Evolutionary conservation across 495 filamentous ascomycete species (phyloP).

Genomic region (Penicillium flavigenum): DNA sequence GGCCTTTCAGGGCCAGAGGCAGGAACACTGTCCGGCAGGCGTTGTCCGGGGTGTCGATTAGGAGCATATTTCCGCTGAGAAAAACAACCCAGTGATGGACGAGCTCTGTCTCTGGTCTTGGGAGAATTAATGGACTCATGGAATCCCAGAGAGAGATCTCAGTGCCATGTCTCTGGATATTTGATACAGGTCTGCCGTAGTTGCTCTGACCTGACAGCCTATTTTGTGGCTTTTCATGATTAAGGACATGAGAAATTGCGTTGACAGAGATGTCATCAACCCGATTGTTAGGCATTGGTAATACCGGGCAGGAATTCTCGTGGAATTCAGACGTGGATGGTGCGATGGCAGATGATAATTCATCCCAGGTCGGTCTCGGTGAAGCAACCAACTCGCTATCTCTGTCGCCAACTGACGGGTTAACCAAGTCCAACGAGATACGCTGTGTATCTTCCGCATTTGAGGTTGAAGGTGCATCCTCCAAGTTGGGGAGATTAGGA

Average conservation of each 20-base stretch:
- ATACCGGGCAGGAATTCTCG: background rate
- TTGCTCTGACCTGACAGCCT: background rate
- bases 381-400: background rate
- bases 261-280: background rate
- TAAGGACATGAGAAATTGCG: background rate
- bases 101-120: slow-evolving; percentile 26
- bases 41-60: slow-evolving; percentile 29
- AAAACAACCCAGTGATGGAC: slow-evolving; percentile 32
- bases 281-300: background rate
- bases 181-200: background rate
- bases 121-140: slow-evolving; percentile 14
- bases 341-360: background rate
- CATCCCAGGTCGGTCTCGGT: background rate
- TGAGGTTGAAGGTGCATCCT: background rate
- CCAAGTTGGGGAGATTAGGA: background rate
- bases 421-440: background rate
- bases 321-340: background rate
- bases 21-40: slow-evolving; percentile 28
- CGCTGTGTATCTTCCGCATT: background rate
- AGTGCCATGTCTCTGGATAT: background rate
- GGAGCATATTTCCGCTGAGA: slow-evolving; percentile 29
- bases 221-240: background rate
- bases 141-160: background rate
- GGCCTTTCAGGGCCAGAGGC: slow-evolving; percentile 27
- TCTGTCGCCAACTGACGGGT: background rate